phyloP scores from a whole-genome alignment of 192 early-diverging fungal species.

The Umbelopsis isabellina region DNA sequence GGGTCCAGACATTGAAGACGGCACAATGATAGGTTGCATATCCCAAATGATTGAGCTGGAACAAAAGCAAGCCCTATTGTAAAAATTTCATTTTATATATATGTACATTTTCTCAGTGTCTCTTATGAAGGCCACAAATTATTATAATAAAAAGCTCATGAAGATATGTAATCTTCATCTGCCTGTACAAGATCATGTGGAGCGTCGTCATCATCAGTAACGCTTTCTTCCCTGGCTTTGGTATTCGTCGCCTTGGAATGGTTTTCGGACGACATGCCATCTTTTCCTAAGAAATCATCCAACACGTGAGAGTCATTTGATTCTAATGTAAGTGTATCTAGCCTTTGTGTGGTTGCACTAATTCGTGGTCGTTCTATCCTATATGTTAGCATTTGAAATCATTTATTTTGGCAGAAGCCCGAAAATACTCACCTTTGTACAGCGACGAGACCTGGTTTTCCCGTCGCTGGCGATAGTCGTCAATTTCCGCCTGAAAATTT shows the following conservation, averaged over 20 bases:
- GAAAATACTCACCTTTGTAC: slow-evolving; percentile 23
- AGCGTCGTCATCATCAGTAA: neutral
- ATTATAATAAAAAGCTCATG: neutral
- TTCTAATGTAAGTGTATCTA: neutral
- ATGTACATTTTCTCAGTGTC: neutral
- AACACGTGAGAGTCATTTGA: slow-evolving; percentile 15
- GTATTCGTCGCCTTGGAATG: neutral
- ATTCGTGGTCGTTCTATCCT: neutral
- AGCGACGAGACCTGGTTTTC: slow-evolving; percentile 35
- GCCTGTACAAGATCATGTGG: slow-evolving; percentile 13
- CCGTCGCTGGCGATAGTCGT: slow-evolving; percentile 33
- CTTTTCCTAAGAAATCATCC: slow-evolving; percentile 10
- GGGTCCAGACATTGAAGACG: slow-evolving; percentile 28
- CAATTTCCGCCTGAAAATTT: slow-evolving; percentile 40
- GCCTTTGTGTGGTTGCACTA: neutral
- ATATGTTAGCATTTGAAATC: neutral
- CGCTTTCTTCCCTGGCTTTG: neutral
- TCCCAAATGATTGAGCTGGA: slow-evolving; percentile 27
- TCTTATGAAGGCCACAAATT: neutral
- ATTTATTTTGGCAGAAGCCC: neutral
- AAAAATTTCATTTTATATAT: slow-evolving; percentile 4
- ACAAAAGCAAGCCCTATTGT: slow-evolving; percentile 12
- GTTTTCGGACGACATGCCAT: neutral
- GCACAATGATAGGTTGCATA: slow-evolving; percentile 25
- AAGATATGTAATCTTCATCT: slow-evolving; percentile 15